Evolutionary conservation across 768 basidiomycete species (phyloP), one percentile per base, ranked within the genome.

Genomic region (Agaricus blazei): DNA sequence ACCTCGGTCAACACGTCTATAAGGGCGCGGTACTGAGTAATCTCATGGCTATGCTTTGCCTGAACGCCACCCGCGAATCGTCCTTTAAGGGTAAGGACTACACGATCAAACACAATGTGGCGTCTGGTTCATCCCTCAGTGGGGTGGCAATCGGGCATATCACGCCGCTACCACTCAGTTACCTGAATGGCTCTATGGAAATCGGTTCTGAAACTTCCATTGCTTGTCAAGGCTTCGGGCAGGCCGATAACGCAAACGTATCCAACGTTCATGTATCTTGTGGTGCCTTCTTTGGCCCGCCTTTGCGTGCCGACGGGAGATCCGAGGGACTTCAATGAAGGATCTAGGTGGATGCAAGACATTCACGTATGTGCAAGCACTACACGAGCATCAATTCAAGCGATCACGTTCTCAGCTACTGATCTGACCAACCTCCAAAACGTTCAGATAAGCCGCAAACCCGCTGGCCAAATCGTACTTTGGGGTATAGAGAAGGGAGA

Each of bases 241-340:
- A 59, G 4, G 6, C 2, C 1, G 64, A 65, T 41, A 53, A 15
- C 1, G 63, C 63, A 8, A 63, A 63, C 34, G 59, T 61, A 24
- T 47, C 54, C 3, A 63, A 61, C 45, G 59, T 60, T 28, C 57
- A 57, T 15, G 63, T 65, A 1, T 41, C 52, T 15, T 65, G 62
- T 46, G 52, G 50, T 5, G 28, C 58, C 46, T 58, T 64, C 37
- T 27, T 62, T 9, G 64, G 52, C 0, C 61, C 63, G 3, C 58
- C 63, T 5, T 51, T 52, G 43, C 59, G 64, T 3, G 55, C 61
- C 1, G 64, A 65, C n/a, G 64, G 63, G 64, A 2, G 63, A 65
- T 46, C 47, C 51, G 1, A 44, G 36, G 11, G 2, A 51, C 9
- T 52, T 55, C 5, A 54, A 24, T 3, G 48, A 43, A 6, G 57